A percentile compares a stretch with the other conserved stretches of the same genome.
These are phyloP conservation scores for Camelina laxa DNA, from an alignment of 345 rosid genomes.

Conservation along the genomic window DNA sequence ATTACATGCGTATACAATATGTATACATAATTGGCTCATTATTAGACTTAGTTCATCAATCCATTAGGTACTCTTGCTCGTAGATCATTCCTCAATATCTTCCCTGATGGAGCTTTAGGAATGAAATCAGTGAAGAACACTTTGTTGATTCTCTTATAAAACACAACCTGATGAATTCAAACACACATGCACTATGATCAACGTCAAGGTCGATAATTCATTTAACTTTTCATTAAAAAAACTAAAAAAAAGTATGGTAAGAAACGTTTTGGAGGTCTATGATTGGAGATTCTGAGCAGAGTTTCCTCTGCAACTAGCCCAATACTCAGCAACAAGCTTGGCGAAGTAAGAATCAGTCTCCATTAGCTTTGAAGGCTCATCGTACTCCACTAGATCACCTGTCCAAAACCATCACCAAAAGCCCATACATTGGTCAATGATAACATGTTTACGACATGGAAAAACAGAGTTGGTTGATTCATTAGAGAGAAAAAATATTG, in stretches of 20 bases:
- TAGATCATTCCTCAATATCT: constrained; percentile 78
- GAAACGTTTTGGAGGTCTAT: background rate
- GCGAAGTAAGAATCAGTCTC: constrained; percentile 71
- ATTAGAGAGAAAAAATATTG: background rate
- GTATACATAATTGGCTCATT: background rate
- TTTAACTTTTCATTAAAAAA: background rate
- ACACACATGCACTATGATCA: background rate
- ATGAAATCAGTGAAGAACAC: constrained; percentile 72
- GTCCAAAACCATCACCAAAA: constrained; percentile 1
- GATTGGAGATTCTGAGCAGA: constrained; percentile 36
- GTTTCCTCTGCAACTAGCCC: constrained; percentile 64
- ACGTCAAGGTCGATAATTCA: background rate
- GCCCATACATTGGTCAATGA: background rate
- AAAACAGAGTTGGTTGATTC: background rate
- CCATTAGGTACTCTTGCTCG: constrained; percentile 58
- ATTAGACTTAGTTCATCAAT: background rate
- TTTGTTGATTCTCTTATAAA: constrained; percentile 69
- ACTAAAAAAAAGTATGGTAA: too few species aligned
- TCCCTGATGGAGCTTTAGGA: constrained; percentile 87
- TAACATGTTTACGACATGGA: background rate
- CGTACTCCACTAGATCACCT: constrained; percentile 71
- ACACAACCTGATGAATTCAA: constrained; percentile 65
- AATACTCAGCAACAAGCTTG: constrained; percentile 78
- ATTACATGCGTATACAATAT: background rate
- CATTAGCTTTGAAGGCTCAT: constrained; percentile 69